phyloP scores from a whole-genome alignment of 768 basidiomycete species.

The Trametes sanguinea region DNA sequence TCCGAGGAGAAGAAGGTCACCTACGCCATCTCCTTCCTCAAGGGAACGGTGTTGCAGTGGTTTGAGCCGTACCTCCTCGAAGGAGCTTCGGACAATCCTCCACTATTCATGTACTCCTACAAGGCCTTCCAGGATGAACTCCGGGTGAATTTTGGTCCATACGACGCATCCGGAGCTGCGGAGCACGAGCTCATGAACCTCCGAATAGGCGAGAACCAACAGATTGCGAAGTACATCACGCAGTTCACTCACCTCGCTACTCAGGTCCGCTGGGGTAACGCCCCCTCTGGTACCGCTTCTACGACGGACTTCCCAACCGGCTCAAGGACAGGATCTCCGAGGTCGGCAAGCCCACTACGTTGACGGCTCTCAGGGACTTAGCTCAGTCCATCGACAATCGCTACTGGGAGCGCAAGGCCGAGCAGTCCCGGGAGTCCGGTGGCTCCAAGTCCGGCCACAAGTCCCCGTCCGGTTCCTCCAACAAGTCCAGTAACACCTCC shows the following conservation, averaged over 20 bases:
- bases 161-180: background rate
- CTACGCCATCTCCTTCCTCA: constrained; percentile 10
- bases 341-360: constrained; percentile 6
- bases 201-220: background rate
- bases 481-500: background rate
- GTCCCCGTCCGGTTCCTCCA: background rate
- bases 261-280: constrained; percentile 10
- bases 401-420: constrained; percentile 22
- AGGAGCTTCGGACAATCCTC: no score
- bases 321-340: constrained; percentile 18
- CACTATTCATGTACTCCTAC: background rate
- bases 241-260: constrained; percentile 20
- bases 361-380: background rate
- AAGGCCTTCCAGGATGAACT: background rate
- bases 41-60: no score
- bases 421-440: background rate
- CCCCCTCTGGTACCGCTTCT: constrained; percentile 21
- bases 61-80: background rate
- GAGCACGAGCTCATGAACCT: constrained; percentile 3
- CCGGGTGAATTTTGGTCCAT: background rate
- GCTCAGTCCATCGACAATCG: constrained; percentile 13
- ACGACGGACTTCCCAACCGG: constrained; percentile 17
- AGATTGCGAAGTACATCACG: constrained; percentile 1
- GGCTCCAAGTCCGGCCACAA: background rate
- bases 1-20: constrained; percentile 8